phyloP scores from a whole-genome alignment of 208 protist species.

The Leptomonas seymouri region DNA sequence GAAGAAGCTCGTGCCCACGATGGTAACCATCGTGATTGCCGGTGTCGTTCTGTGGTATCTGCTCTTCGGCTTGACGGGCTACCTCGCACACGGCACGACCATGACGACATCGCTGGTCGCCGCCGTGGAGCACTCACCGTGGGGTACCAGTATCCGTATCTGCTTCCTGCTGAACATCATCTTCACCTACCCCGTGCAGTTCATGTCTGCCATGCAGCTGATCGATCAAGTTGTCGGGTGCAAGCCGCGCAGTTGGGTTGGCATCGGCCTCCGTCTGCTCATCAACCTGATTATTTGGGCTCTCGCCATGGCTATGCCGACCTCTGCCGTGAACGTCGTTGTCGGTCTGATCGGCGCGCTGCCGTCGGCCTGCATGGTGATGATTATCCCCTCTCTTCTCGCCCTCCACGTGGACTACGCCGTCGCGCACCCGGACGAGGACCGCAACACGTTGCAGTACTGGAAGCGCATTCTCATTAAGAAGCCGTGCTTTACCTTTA shows the following conservation, averaged over 20 bases:
- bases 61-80: constrained; percentile 69
- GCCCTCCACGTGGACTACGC: constrained; percentile 53
- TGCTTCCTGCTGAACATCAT: constrained; percentile 62
- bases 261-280: constrained; percentile 50
- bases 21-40: constrained; percentile 52
- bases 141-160: constrained; percentile 51
- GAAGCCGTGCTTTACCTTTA: constrained; percentile 38
- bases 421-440: constrained; percentile 54
- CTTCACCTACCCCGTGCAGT: constrained; percentile 81
- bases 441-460: constrained; percentile 47
- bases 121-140: constrained; percentile 41
- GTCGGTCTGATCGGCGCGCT: constrained; percentile 77
- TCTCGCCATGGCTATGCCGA: constrained; percentile 57
- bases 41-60: constrained; percentile 57
- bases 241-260: constrained; percentile 57
- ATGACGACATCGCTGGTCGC: constrained; percentile 55
- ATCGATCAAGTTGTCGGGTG: constrained; percentile 62
- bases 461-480: constrained; percentile 50
- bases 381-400: constrained; percentile 70
- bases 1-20: constrained; percentile 53
- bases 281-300: constrained; percentile 71
- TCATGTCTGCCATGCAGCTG: constrained; percentile 78
- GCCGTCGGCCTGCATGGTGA: constrained; percentile 68
- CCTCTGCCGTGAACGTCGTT: constrained; percentile 65
- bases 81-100: constrained; percentile 60